Evolutionary conservation across 257 asterid species (phyloP).

Genomic region (Ehretia macrophylla): DNA sequence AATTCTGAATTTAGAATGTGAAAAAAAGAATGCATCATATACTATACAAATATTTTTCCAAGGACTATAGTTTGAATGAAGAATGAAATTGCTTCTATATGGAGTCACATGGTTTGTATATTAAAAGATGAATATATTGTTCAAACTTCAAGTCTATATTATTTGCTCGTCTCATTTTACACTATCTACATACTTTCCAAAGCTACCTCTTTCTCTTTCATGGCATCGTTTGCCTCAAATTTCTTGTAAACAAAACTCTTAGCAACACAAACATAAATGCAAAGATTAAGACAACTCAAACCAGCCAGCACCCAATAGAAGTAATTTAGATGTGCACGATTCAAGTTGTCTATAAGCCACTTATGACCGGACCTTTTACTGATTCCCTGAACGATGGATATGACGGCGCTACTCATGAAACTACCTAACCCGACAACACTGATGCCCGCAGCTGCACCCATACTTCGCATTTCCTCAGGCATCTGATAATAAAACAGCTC

Average conservation of each 20-base stretch:
- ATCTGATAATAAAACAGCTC: slow-evolving; percentile 59
- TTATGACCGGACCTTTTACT: slow-evolving; percentile 26
- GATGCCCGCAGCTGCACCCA: slow-evolving; percentile 55
- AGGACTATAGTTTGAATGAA: too few species aligned
- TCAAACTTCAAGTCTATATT: too few species aligned
- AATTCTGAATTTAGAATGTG: too few species aligned
- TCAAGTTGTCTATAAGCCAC: slow-evolving; percentile 54
- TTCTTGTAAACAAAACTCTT: slow-evolving; percentile 9
- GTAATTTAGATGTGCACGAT: slow-evolving; percentile 32
- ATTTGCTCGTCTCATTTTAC: too few species aligned
- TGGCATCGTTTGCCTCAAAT: neutral
- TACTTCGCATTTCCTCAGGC: slow-evolving; percentile 53
- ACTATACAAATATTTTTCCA: too few species aligned
- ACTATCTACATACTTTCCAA: neutral
- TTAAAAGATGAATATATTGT: too few species aligned
- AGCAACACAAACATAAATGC: neutral
- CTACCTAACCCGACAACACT: slow-evolving; percentile 49
- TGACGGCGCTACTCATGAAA: slow-evolving; percentile 42
- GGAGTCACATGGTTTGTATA: too few species aligned
- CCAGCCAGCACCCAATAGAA: slow-evolving; percentile 55
- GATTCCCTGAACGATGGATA: slow-evolving; percentile 34
- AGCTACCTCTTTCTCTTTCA: neutral
- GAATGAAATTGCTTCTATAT: too few species aligned
- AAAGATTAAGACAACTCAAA: slow-evolving; percentile 23
- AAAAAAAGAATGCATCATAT: too few species aligned